These are phyloP conservation scores for Kentomonas sorsogonicus DNA, from an alignment of 208 protist species.

Conservation along the genomic window DNA sequence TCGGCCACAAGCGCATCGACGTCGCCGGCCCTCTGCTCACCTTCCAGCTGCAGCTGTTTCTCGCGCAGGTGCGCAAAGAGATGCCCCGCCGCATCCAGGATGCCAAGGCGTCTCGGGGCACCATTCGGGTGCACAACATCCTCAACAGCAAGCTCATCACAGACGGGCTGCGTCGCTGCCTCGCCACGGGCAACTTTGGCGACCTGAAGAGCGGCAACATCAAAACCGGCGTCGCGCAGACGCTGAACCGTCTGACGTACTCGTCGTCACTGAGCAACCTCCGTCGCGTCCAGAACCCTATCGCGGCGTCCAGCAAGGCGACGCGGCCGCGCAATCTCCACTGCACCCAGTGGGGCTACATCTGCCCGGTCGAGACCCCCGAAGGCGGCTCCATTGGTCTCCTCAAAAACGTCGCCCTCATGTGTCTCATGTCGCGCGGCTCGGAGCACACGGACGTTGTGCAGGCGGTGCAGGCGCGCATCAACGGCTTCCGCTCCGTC, in stretches of 20 bases:
- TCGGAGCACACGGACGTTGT: constrained; percentile 87
- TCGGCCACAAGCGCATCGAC: constrained; percentile 99
- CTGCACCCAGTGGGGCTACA: constrained; percentile 99
- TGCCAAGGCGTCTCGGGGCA: constrained; percentile 39
- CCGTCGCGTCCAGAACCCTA: constrained; percentile 97
- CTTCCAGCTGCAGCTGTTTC: constrained; percentile 90
- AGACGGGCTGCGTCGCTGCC: constrained; percentile 95
- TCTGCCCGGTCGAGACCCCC: constrained; percentile 99
- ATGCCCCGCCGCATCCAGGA: constrained; percentile 91
- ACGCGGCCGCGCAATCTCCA: constrained; percentile 96
- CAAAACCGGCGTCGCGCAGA: constrained; percentile 94
- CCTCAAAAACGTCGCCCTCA: constrained; percentile 99
- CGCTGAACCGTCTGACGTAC: constrained; percentile 97
- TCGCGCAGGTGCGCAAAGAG: constrained; percentile 98
- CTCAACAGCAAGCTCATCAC: constrained; percentile 94
- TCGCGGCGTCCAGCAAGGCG: constrained; percentile 98
- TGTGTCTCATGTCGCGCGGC: constrained; percentile 98
- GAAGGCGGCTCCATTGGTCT: constrained; percentile 98
- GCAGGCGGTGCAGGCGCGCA: constrained; percentile 58
- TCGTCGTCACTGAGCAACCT: constrained; percentile 97
- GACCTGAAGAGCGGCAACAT: constrained; percentile 97
- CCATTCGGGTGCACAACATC: constrained; percentile 75
- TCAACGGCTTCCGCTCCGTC: constrained; percentile 69
- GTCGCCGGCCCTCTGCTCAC: constrained; percentile 95
- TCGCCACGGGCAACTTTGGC: constrained; percentile 99